Conservation (phyloP, 108 stramenopile species). For the Pseudonitzschia multiseries region DNA sequence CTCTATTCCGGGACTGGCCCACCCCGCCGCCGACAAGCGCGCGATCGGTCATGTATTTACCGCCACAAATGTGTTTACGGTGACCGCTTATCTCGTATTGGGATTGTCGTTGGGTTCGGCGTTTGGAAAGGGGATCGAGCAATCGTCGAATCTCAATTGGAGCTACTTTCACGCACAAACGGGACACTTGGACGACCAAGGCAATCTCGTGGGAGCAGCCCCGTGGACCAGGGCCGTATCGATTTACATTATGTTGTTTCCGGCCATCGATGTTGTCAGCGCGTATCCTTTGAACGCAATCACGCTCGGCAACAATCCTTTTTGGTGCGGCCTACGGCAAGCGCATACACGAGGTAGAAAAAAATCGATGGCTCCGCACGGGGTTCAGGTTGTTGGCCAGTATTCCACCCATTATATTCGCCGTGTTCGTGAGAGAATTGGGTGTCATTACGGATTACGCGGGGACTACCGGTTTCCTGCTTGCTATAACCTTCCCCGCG, state of each 20-base stretch:
- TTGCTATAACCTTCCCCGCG: constrained; percentile 37
- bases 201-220: constrained; percentile 17
- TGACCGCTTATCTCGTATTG: constrained; percentile 29
- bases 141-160: constrained; percentile 50
- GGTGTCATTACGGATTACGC: constrained; percentile 42
- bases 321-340: constrained; percentile 25
- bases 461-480: constrained; percentile 36
- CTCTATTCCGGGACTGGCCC: constrained; percentile 40
- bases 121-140: constrained; percentile 41
- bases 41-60: constrained; percentile 28
- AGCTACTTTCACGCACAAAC: constrained; percentile 34
- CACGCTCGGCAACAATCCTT: constrained; percentile 41
- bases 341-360: constrained; percentile 30
- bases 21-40: constrained; percentile 42
- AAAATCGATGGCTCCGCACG: constrained; percentile 4
- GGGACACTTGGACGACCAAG: constrained; percentile 25
- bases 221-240: constrained; percentile 27
- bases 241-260: constrained; percentile 42
- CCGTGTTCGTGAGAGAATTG: constrained; percentile 37
- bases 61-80: constrained; percentile 25
- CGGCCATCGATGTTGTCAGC: constrained; percentile 42
- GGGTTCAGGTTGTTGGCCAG: constrained; percentile 32
- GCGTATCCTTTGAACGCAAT: constrained; percentile 49
- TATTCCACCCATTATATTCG: constrained; percentile 40
- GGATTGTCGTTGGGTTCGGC: constrained; percentile 31